A percentile compares a stretch with the other conserved stretches of the same genome.
Evolutionary conservation across 768 basidiomycete genomes (phyloP).

Genomic region (Collybiopsis luxurians): DNA sequence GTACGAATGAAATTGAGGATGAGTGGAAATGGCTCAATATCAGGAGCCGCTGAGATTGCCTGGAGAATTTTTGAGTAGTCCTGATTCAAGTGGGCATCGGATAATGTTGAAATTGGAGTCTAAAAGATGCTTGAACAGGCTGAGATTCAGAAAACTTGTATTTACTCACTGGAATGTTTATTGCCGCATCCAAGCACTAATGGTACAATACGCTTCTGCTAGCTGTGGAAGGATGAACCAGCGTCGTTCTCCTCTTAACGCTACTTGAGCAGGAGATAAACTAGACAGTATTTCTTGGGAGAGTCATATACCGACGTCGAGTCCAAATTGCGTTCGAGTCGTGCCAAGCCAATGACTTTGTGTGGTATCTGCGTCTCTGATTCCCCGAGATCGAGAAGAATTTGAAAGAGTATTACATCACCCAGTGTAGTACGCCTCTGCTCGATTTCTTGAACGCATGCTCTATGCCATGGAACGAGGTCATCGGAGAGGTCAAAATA

Average conservation of each 20-base stretch:
- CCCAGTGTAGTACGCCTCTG: conserved; percentile 58
- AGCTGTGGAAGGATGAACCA: conserved; percentile 74
- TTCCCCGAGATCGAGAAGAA: conserved; percentile 65
- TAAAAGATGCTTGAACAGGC: conserved; percentile 20
- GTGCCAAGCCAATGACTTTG: conserved; percentile 51
- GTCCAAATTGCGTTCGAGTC: too few species aligned
- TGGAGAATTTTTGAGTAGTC: conserved; percentile 80
- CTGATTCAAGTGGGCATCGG: conserved; percentile 72
- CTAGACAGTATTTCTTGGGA: conserved; percentile 76
- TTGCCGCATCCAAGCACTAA: conserved; percentile 72
- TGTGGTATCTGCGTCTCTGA: conserved; percentile 58
- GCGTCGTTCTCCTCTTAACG: conserved; percentile 59
- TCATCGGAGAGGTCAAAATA: conserved; percentile 54
- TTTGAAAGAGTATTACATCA: conserved; percentile 70
- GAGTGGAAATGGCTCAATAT: conserved; percentile 45
- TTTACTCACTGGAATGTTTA: conserved; percentile 56
- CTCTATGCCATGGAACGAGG: conserved; percentile 58
- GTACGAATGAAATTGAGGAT: conserved; percentile 74
- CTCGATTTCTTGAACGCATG: conserved; percentile 55
- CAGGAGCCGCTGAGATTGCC: conserved; percentile 50
- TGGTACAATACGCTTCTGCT: conserved; percentile 89
- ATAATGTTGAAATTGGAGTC: conserved; percentile 71
- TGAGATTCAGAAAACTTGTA: neutral
- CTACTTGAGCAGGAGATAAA: conserved; percentile 83
- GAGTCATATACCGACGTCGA: too few species aligned